A percentile compares a stretch with the other conserved stretches of the same genome.
Conservation (phyloP, 495 filamentous ascomycete species). For the Penicillium subrubescens region DNA sequence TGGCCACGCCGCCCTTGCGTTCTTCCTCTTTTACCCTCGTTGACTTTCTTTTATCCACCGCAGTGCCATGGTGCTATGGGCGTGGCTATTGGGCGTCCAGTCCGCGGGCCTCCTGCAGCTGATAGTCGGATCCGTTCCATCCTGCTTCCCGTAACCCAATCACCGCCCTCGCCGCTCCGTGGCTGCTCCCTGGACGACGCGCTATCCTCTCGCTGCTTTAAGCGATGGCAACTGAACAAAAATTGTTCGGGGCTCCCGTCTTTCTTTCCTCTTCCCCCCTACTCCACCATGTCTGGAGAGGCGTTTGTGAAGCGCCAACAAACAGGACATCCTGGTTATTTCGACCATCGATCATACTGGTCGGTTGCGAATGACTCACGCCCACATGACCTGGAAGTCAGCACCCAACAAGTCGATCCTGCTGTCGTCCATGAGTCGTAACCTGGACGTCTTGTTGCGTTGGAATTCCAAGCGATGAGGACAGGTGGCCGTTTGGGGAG, state of each 20-base stretch:
- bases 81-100: slow-evolving; percentile 34
- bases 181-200: slow-evolving; percentile 36
- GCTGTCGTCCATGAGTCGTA: not conserved
- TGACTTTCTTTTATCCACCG: slow-evolving; percentile 32
- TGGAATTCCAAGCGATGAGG: slow-evolving; percentile 20
- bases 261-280: slow-evolving; percentile 29
- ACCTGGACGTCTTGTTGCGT: not conserved
- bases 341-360: not conserved
- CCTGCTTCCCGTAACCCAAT: slow-evolving; percentile 34
- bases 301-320: slow-evolving; percentile 6
- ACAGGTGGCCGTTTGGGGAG: slow-evolving; percentile 27
- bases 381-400: not conserved
- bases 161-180: slow-evolving; percentile 27
- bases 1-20: slow-evolving; percentile 36
- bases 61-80: slow-evolving; percentile 36
- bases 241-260: slow-evolving; percentile 33
- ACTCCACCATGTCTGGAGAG: slow-evolving; percentile 11
- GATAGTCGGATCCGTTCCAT: slow-evolving; percentile 25
- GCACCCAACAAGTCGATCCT: not conserved
- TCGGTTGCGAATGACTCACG: slow-evolving; percentile 1
- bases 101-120: slow-evolving; percentile 38
- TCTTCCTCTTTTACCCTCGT: not conserved
- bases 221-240: slow-evolving; percentile 46
- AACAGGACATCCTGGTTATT: not conserved
- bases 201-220: slow-evolving; percentile 47